phyloP scores from a whole-genome alignment of 2,329 filamentous ascomycete species.

The Penicillium occitanis region DNA sequence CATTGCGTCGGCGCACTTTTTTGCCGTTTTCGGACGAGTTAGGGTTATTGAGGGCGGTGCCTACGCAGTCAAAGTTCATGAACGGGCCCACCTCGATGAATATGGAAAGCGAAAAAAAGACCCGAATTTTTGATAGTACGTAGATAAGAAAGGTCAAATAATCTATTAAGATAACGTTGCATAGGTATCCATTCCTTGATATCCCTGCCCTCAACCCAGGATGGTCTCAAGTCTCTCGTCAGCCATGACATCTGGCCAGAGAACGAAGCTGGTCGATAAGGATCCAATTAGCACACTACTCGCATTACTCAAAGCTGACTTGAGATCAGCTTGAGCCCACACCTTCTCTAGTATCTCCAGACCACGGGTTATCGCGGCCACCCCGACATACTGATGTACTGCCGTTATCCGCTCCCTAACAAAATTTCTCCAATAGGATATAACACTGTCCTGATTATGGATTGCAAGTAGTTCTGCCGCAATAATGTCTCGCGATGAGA shows the following conservation, averaged over 20 bases:
- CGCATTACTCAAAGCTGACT: background rate
- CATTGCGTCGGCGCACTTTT: background rate
- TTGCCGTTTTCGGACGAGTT: background rate
- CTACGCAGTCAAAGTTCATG: background rate
- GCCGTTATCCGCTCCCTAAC: slow-evolving; percentile 2
- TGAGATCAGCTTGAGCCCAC: background rate
- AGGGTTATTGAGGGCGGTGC: background rate
- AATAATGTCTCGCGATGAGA: background rate
- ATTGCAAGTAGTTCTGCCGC: background rate
- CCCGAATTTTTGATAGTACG: background rate
- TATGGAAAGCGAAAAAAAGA: background rate
- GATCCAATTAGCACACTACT: background rate
- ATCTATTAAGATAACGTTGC: background rate
- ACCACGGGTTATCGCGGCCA: background rate
- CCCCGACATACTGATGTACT: background rate
- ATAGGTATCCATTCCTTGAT: background rate
- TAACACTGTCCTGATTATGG: background rate
- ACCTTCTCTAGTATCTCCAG: background rate
- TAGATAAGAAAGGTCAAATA: background rate
- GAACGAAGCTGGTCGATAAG: background rate
- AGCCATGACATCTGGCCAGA: background rate
- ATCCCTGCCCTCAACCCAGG: background rate
- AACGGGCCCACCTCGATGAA: background rate
- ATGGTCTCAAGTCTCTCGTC: background rate
- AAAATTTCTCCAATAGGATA: slow-evolving; percentile 1